Base-by-base conservation (phyloP, 2,329 filamentous ascomycete species). In the Xylaria sp. region DNA sequence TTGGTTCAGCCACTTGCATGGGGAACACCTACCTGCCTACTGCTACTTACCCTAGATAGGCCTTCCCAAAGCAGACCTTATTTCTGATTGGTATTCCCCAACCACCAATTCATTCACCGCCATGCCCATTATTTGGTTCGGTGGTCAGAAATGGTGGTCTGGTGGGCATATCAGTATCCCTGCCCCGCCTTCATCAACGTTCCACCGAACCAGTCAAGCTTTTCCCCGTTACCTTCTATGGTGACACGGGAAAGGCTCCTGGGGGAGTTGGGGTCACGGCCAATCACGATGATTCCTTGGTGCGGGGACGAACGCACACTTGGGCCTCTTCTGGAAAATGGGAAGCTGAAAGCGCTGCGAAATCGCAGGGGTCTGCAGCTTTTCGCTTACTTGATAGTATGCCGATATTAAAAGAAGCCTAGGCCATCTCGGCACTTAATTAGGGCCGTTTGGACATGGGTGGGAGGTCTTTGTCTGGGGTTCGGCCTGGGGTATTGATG, bases 21-120 rank as follows among this genome's bases (percentile, higher is more conserved):
- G 46, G n/a, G 46, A 48, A 2, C n/a, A 46, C 15, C 44, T n/a
- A 46, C 18, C 3, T 25, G 3, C 23, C 3, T 28, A 3, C 28
- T n/a, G n/a, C 44, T n/a, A 18, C 4, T 4, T 15, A 44, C 12
- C 13, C 10, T 44, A 20, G 18, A 48, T 18, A 31, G 50, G 52
- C 25, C 7, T 37, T n/a, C 28, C 52, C 52, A 37, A 55, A 34
- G 18, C 52, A 55, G 52, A 55, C 52, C 18, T 25, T 18, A 18
- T 57, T 41, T n/a, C 9, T 25, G 37, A 25, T 41, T 15, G 20
- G 41, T 2, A 57, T 57, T 18, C 52, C 51, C 51, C 52, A 50
- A 25, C 44, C 20, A 23, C 59, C 51, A 23, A 46, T 34, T 50
- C 37, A 39, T 65, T 69, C 67, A 70, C 65, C 65, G 65, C 68